Base-by-base conservation (phyloP, 2,329 filamentous ascomycete species). In the Scedosporium boydii region DNA sequence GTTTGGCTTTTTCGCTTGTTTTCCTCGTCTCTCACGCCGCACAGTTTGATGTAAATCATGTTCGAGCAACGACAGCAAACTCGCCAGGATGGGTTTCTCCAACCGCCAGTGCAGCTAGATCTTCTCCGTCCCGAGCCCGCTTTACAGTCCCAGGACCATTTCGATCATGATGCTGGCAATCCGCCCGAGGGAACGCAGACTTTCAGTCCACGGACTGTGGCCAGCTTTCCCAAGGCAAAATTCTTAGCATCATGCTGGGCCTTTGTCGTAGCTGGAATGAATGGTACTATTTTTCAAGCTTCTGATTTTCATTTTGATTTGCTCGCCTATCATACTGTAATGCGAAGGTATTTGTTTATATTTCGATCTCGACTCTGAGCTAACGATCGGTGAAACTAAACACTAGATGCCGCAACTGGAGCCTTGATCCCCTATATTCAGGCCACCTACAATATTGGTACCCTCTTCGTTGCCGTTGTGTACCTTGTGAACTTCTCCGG, bases 361-460 rank as follows among this genome's bases (percentile, higher is more conserved):
- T 38, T 10, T 38, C 34, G 1, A 38, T 12, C 34, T 38, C 34
- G 34, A 38, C 34, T 53, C 7, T 53, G 4, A 6, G 26, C 10
- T 9, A 6, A 18, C 38, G 10, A 58, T 12, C 10, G 16, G 14
- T 2, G 9, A 14, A n/a, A 3, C 23, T 29, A 14, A n/a, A 90
- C 85, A 67, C 18, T 23, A 55, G 91, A 96, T 72, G 84, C 86
- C 51, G 87, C 88, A 0, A 85, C 90, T 1, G 91, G 91, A 69
- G 89, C 90, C 10, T 70, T 95, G 63, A 89, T 96, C 67, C 90
- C 91, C 0, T 91, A 91, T 69, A 89, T 96, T 73, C 89, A 93
- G 71, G 79, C 76, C 72, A 84, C 70, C 68, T 96, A 93, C 70
- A 67, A 80, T 63, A 90, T 95, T 62, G 87, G 87, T 51, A 93